Percentiles rank a stretch among this genome's conserved stretches.
Conservation (phyloP, 768 basidiomycete genomes). For the Fomitopsis pulvina region DNA sequence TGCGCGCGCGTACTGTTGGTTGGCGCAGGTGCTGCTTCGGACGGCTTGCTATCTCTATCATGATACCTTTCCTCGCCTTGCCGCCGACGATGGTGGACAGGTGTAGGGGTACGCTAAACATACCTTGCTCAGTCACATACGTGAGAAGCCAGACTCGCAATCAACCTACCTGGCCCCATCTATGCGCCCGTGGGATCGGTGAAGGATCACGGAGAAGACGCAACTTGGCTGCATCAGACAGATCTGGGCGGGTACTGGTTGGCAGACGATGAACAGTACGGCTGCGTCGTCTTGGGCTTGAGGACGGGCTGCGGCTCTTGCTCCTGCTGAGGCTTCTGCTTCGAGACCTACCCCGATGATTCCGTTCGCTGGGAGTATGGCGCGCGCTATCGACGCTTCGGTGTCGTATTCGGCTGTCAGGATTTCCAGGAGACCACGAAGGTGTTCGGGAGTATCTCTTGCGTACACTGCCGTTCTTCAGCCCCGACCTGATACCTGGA, state of each 20-base stretch:
- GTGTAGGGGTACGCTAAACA: conserved; percentile 7
- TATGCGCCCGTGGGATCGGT: background rate
- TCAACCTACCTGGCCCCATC: background rate
- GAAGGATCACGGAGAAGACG: background rate
- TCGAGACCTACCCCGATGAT: background rate
- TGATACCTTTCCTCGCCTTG: background rate
- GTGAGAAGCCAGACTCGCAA: background rate
- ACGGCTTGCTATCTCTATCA: background rate
- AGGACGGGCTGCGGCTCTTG: conserved; percentile 38
- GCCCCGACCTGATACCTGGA: conserved; percentile 36
- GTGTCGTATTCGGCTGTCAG: conserved; percentile 4
- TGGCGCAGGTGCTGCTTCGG: background rate
- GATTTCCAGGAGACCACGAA: conserved; percentile 19
- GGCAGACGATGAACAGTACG: conserved; percentile 63
- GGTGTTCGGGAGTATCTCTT: conserved; percentile 24
- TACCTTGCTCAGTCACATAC: background rate
- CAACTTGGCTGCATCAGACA: background rate
- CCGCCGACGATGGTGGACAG: conserved; percentile 5
- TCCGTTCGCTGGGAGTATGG: conserved; percentile 4
- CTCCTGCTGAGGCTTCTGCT: conserved; percentile 44
- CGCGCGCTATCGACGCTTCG: conserved; percentile 29
- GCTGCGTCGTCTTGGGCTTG: conserved; percentile 45
- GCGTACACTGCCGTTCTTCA: conserved; percentile 29
- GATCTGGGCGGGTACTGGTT: conserved; percentile 6
- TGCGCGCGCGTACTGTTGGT: background rate